A percentile compares a stretch with the other conserved stretches of the same genome.
Evolutionary conservation across 257 asterid genomes (phyloP).

Genomic region (Cordia subcordata): DNA sequence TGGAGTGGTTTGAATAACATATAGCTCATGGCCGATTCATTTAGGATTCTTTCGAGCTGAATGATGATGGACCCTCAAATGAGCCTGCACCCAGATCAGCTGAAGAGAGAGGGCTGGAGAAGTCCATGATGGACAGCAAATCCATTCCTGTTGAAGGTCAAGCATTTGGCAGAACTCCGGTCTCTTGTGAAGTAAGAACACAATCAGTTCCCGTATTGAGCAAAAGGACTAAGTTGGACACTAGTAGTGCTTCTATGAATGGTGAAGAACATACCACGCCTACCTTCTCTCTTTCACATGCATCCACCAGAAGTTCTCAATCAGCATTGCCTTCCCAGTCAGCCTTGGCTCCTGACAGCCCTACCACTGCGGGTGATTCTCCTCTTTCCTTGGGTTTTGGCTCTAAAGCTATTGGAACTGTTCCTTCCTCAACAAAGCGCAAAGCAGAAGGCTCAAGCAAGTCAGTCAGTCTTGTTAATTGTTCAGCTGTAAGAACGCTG

Average conservation of each 20-base stretch:
- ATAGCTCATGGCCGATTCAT: conserved; percentile 4
- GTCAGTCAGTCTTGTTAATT: conserved; percentile 10
- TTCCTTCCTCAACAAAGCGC: conserved; percentile 1
- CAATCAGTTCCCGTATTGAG: conserved; percentile 16
- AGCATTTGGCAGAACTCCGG: conserved; percentile 18
- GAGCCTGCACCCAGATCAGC: conserved; percentile 30
- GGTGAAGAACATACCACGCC: conserved; percentile 26
- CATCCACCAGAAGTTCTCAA: conserved; percentile 20
- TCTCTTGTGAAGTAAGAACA: conserved; percentile 26
- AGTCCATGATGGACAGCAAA: conserved; percentile 17
- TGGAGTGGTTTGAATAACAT: not conserved
- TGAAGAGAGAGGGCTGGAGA: conserved; percentile 26
- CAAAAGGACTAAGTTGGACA: conserved; percentile 22
- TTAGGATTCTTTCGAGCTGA: conserved; percentile 50
- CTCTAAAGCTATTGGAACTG: conserved; percentile 15
- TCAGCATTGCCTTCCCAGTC: conserved; percentile 22
- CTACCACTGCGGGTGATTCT: conserved; percentile 33
- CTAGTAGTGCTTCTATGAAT: conserved; percentile 14
- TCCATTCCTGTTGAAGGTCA: conserved; percentile 22
- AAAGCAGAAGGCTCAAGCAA: conserved; percentile 19
- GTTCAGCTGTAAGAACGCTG: not conserved
- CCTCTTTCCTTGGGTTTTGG: conserved; percentile 32
- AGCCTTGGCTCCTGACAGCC: conserved; percentile 22
- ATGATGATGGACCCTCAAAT: conserved; percentile 40
- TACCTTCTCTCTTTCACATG: conserved; percentile 17